Conservation (phyloP, 805 yeast species). For the Saturnispora dispora region DNA sequence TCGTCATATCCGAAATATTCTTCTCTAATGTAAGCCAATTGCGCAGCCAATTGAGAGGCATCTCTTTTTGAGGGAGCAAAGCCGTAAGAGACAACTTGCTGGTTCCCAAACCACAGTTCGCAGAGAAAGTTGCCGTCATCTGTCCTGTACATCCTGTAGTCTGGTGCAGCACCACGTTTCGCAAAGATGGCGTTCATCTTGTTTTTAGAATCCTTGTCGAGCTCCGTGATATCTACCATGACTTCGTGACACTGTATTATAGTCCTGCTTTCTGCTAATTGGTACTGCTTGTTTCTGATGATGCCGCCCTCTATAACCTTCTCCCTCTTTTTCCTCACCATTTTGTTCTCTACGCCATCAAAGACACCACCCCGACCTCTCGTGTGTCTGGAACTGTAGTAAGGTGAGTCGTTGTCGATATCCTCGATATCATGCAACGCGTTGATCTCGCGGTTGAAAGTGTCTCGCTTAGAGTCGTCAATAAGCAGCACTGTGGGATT, state of each 20-base stretch:
- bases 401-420: background rate
- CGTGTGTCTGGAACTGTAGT: constrained; percentile 7
- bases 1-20: constrained; percentile 9
- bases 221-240: constrained; percentile 1
- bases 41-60: constrained; percentile 17
- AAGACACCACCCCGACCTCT: constrained; percentile 15
- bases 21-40: constrained; percentile 13
- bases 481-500: constrained; percentile 7
- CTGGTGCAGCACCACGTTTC: constrained; percentile 8
- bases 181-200: constrained; percentile 11
- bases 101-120: constrained; percentile 12
- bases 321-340: constrained; percentile 1
- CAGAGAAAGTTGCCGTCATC: constrained; percentile 7
- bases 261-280: background rate
- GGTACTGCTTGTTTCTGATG: constrained; percentile 5
- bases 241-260: constrained; percentile 13
- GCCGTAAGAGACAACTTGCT: constrained; percentile 15
- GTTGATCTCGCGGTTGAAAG: background rate
- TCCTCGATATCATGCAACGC: background rate
- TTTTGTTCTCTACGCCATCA: constrained; percentile 6
- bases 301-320: constrained; percentile 10
- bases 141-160: constrained; percentile 8
- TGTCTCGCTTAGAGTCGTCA: constrained; percentile 5
- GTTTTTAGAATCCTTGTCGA: constrained; percentile 14
- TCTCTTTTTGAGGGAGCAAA: constrained; percentile 10